Evolutionary conservation across 192 early-diverging fungal species (phyloP), one percentile per base, ranked within the genome.

Genomic region (Rhizophagus prolifer): DNA sequence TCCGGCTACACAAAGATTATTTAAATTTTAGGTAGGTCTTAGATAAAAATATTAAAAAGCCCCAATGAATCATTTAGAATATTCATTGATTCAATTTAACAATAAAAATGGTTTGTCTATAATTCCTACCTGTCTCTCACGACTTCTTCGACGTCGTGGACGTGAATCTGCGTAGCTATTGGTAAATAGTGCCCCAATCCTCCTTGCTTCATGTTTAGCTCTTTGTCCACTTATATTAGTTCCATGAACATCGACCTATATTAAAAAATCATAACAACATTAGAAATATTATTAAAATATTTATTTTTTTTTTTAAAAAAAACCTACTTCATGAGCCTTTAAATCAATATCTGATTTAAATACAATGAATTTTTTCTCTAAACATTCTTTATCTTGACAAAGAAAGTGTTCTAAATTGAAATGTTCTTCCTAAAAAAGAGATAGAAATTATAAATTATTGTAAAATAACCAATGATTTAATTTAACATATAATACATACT

Each of bases 311-410:
- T 65, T 79, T 74, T 25, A 67, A 70, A 30, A 60, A 14, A 76
- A 82, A 78, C 78, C 76, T 60, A 95, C 92, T 72, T 95, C 92
- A 79, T 99, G 97, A 8, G 89, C 92, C 74, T 93, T 93, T 41
- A 99, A 80, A 79, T 99, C 97, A 72, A 99, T 89, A 19, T 97
- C 93, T 14, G 92, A 89, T 38, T 87, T 91, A 86, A 99, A 99
- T 2, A 98, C 97, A 47, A 97, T 90, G 89, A 99, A 98, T 86
- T 97, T 99, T 78, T 92, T 90, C 58, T 95, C 96, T 54, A 96
- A 76, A 79, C 97, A 99, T 44, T 91, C 87, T 10, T 87, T 85
- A 30, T 96, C 85, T 71, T 82, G 81, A 82, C 97, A 99, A 21
- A 91, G 80, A 80, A 87, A 93, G 75, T 99, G 97, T 19, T 94